These are phyloP conservation scores for Gracilaria caudata DNA, from an alignment of 23 red algal species.

Conservation along the genomic window DNA sequence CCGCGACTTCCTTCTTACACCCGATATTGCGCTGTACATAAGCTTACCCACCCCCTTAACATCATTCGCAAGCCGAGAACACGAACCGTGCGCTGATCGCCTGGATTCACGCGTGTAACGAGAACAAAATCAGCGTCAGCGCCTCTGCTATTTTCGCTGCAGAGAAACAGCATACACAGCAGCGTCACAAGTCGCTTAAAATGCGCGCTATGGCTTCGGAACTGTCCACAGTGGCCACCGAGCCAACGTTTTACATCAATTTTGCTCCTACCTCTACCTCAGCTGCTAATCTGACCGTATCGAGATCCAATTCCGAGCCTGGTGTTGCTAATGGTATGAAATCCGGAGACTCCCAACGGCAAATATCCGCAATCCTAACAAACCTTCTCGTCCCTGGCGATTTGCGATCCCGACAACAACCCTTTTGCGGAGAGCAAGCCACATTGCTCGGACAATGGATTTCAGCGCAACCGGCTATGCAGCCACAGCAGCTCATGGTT, in stretches of 20 bases:
- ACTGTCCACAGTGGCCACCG: not conserved
- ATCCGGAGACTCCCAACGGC: not conserved
- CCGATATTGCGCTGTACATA: not conserved
- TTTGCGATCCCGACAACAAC: not conserved
- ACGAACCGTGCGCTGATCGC: not conserved
- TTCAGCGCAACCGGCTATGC: not conserved
- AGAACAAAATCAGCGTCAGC: not conserved
- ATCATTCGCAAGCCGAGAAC: slow-evolving; percentile 9
- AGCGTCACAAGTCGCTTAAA: not conserved
- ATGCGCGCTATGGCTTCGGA: slow-evolving; percentile 21
- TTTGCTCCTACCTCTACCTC: slow-evolving; percentile 3
- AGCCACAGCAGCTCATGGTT: not conserved
- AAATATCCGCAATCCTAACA: not conserved
- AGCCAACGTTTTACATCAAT: not conserved
- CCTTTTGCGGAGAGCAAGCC: slow-evolving; percentile 1
- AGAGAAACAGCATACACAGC: slow-evolving; percentile 50
- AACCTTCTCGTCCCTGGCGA: not conserved
- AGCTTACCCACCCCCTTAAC: slow-evolving; percentile 19
- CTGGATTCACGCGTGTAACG: not conserved
- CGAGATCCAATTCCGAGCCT: slow-evolving; percentile 2
- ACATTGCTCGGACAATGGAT: not conserved
- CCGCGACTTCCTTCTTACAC: not conserved
- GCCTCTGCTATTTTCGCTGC: slow-evolving; percentile 54
- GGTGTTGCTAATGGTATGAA: slow-evolving; percentile 15
- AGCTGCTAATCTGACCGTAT: not conserved